These are phyloP conservation scores for Phytophthora macrochlamydospora DNA, from an alignment of 352 stramenopile genomes.

Conservation along the genomic window DNA sequence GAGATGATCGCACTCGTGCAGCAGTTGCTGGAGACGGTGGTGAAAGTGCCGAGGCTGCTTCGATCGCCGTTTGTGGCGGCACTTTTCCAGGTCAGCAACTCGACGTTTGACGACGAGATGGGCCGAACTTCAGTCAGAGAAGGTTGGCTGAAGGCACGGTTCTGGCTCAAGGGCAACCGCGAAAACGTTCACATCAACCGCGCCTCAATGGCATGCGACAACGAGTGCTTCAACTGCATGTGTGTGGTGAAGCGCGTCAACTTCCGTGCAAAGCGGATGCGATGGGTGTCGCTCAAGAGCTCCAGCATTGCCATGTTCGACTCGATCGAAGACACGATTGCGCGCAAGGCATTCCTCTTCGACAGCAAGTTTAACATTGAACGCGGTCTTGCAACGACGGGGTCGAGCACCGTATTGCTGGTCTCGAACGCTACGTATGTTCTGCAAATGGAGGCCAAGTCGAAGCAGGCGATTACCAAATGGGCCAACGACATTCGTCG, in stretches of 20 bases:
- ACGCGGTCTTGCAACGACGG: slow-evolving; percentile 74
- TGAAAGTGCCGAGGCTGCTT: slow-evolving; percentile 66
- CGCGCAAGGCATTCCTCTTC: slow-evolving; percentile 78
- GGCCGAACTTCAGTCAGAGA: slow-evolving; percentile 78
- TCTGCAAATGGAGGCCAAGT: slow-evolving; percentile 84
- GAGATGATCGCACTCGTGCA: slow-evolving; percentile 86
- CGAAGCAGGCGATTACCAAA: slow-evolving; percentile 78
- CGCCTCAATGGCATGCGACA: slow-evolving; percentile 77
- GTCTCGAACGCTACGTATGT: slow-evolving; percentile 87
- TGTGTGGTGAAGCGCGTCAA: slow-evolving; percentile 87
- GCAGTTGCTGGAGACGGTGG: slow-evolving; percentile 70
- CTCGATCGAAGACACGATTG: slow-evolving; percentile 74
- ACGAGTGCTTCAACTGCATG: slow-evolving; percentile 91
- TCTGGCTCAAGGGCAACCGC: slow-evolving; percentile 86
- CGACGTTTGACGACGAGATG: slow-evolving; percentile 87
- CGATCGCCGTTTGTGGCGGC: slow-evolving; percentile 74
- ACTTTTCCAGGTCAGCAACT: slow-evolving; percentile 85
- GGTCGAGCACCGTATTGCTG: slow-evolving; percentile 77
- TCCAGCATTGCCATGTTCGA: slow-evolving; percentile 81
- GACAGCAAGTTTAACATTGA: slow-evolving; percentile 86
- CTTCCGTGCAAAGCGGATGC: slow-evolving; percentile 81
- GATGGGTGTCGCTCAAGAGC: slow-evolving; percentile 85
- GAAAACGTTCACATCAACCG: slow-evolving; percentile 88
- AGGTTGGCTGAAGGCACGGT: slow-evolving; percentile 83
- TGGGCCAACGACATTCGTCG: slow-evolving; percentile 88